Conservation (phyloP, 2,329 filamentous ascomycete species). For the Teratosphaeriaceae sp. region DNA sequence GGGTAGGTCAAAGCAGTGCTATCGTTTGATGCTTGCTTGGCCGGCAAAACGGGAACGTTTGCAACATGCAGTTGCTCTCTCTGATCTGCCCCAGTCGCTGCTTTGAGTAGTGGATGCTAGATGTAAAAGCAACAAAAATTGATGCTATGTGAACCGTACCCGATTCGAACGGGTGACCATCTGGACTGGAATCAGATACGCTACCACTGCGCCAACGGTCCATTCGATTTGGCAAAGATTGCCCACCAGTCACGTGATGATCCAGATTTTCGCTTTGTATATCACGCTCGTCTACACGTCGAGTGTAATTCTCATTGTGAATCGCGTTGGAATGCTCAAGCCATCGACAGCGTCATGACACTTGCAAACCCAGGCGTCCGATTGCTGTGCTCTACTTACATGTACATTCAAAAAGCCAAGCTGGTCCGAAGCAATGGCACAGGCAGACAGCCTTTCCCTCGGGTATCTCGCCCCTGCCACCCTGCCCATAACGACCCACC, state of each 20-base stretch:
- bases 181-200: slow-evolving; percentile 16
- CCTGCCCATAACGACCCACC: neutral
- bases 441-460: neutral
- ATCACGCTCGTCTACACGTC: too few relatives aligned
- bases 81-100: too few relatives aligned
- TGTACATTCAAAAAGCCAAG: neutral
- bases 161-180: slow-evolving; percentile 14
- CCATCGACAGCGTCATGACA: too few relatives aligned
- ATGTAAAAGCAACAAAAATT: too few relatives aligned
- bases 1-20: neutral
- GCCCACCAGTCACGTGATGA: neutral
- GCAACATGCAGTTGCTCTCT: too few relatives aligned
- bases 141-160: slow-evolving; percentile 9
- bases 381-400: neutral
- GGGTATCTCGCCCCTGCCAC: slow-evolving; percentile 1
- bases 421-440: neutral
- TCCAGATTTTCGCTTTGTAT: too few relatives aligned
- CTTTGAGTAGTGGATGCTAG: too few relatives aligned
- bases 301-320: too few relatives aligned
- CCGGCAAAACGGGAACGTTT: too few relatives aligned
- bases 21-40: too few relatives aligned
- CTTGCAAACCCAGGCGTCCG: too few relatives aligned
- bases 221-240: neutral
- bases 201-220: slow-evolving; percentile 12
- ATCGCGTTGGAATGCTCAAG: too few relatives aligned